phyloP scores from a whole-genome alignment of 176 grass and related monocot species.

The Oryza punctata region DNA sequence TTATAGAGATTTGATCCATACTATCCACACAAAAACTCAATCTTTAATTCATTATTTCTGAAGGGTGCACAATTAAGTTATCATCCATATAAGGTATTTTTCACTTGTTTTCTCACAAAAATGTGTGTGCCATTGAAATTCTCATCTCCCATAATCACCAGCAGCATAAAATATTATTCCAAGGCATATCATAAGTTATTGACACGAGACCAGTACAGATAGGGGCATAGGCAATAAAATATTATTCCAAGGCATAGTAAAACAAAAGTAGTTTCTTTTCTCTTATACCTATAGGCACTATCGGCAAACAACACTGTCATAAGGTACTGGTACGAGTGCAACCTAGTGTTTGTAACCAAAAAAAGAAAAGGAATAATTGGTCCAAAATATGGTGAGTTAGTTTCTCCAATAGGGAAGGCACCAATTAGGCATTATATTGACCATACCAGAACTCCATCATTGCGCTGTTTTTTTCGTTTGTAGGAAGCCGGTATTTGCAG shows the following conservation, averaged over 20 bases:
- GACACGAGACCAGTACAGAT: constrained; percentile 4
- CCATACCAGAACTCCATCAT: constrained; percentile 89
- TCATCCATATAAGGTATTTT: background rate
- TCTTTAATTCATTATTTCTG: background rate
- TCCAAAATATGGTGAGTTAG: background rate
- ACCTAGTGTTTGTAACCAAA: background rate
- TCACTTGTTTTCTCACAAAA: background rate
- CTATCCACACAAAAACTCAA: background rate
- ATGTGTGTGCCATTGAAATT: background rate
- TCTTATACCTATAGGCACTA: background rate
- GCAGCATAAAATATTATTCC: constrained; percentile 11
- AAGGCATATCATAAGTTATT: background rate
- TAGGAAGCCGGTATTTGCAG: constrained; percentile 60
- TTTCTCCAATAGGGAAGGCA: background rate
- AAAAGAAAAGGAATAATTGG: background rate
- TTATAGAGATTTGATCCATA: background rate
- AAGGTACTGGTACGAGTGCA: background rate
- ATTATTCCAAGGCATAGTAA: background rate
- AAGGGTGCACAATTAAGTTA: background rate
- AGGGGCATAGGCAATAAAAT: background rate
- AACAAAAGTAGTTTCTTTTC: background rate
- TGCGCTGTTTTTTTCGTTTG: constrained; percentile 93
- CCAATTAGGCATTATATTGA: constrained; percentile 6
- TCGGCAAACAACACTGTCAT: background rate
- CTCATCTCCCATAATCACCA: constrained; percentile 8